phyloP scores from a whole-genome alignment of 2,329 filamentous ascomycete species.

The Penicillium hesseltinei region DNA sequence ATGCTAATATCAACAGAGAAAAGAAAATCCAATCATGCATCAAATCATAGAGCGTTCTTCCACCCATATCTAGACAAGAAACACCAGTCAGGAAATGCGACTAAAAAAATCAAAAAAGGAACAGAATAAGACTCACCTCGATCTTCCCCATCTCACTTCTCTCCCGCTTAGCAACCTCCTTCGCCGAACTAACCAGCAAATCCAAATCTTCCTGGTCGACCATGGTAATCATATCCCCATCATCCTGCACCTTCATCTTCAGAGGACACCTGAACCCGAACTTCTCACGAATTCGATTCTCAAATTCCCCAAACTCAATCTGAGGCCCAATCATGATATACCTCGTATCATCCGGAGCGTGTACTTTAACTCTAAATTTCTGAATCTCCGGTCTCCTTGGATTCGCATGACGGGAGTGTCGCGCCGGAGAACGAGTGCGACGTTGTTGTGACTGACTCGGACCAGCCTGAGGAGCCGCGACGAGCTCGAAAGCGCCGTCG shows the following conservation, averaged over 20 bases:
- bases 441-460: constrained; percentile 29
- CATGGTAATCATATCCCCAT: constrained; percentile 94
- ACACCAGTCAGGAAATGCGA: constrained; percentile 1
- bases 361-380: constrained; percentile 87
- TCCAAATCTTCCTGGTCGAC: constrained; percentile 95
- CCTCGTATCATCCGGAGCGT: constrained; percentile 78
- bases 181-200: constrained; percentile 72
- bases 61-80: constrained; percentile 44
- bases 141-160: constrained; percentile 84
- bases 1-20: constrained; percentile 12
- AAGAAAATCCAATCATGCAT: not conserved
- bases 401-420: constrained; percentile 28
- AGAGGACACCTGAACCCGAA: constrained; percentile 65
- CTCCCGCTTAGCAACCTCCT: constrained; percentile 67
- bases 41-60: constrained; percentile 33
- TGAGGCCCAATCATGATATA: constrained; percentile 81
- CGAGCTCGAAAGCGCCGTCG: constrained; percentile 77
- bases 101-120: not conserved
- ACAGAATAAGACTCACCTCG: constrained; percentile 67
- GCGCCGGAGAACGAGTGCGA: constrained; percentile 31
- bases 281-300: constrained; percentile 78
- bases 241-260: constrained; percentile 87
- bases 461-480: constrained; percentile 50
- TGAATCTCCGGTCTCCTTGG: constrained; percentile 61
- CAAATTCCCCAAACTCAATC: constrained; percentile 73